These are phyloP conservation scores for Boletus edulis DNA, from an alignment of 768 basidiomycete genomes.

Conservation along the genomic window DNA sequence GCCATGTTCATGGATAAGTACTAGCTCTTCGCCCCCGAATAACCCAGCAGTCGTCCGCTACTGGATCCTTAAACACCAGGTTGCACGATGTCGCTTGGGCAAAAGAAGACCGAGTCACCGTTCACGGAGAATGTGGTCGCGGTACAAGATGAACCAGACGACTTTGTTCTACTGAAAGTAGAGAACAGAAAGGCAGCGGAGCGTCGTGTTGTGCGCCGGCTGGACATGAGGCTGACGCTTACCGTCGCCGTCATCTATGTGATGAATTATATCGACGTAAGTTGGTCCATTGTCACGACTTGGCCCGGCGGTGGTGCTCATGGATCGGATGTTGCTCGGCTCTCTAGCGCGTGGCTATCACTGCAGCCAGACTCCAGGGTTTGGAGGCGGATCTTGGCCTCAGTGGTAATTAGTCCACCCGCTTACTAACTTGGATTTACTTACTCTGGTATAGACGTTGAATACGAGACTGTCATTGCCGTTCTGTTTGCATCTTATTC, in stretches of 20 bases:
- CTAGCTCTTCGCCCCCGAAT: background rate
- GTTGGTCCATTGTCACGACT: background rate
- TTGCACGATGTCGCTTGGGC: slow-evolving; percentile 4
- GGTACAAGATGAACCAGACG: background rate
- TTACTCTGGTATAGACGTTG: slow-evolving; percentile 37
- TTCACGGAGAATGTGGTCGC: slow-evolving; percentile 2
- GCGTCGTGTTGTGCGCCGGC: slow-evolving; percentile 22
- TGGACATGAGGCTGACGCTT: slow-evolving; percentile 30
- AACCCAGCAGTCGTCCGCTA: too few species aligned
- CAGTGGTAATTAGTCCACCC: slow-evolving; percentile 17
- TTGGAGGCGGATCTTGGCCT: slow-evolving; percentile 38
- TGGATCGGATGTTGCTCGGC: background rate
- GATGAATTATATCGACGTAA: slow-evolving; percentile 28
- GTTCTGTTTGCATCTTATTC: slow-evolving; percentile 58
- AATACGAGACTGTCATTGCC: slow-evolving; percentile 52
- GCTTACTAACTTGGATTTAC: background rate
- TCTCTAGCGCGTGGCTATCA: slow-evolving; percentile 37
- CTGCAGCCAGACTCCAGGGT: slow-evolving; percentile 39
- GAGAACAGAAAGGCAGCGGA: slow-evolving; percentile 19
- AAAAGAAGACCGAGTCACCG: background rate
- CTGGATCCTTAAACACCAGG: too few species aligned
- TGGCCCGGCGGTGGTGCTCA: background rate
- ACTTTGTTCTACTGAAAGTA: slow-evolving; percentile 4
- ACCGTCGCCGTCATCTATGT: slow-evolving; percentile 23
- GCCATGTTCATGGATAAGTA: background rate